Conservation (phyloP, 129 eudicot genomes). For the Tagetes patula region DNA sequence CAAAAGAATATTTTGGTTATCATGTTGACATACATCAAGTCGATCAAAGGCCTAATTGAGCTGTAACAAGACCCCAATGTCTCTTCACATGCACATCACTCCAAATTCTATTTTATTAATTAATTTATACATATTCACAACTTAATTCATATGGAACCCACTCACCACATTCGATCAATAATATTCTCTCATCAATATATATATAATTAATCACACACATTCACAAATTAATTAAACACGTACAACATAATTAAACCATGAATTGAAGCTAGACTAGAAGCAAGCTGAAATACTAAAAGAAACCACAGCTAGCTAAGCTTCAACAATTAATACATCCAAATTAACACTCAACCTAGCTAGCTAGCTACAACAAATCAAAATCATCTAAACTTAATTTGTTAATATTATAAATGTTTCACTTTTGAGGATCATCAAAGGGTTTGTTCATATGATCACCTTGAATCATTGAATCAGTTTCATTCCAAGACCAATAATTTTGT, state of each 20-base stretch:
- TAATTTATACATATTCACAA: not conserved
- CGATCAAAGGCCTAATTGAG: slow-evolving; percentile 30
- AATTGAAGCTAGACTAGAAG: not conserved
- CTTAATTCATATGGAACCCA: slow-evolving; percentile 22
- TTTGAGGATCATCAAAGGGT: slow-evolving; percentile 58
- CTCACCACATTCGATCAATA: not conserved
- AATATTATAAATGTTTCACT: slow-evolving; percentile 38
- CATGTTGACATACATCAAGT: slow-evolving; percentile 40
- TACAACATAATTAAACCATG: slow-evolving; percentile 20
- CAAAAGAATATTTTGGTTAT: slow-evolving; percentile 65
- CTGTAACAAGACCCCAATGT: slow-evolving; percentile 50
- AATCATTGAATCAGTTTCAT: slow-evolving; percentile 56
- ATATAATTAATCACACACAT: slow-evolving; percentile 2
- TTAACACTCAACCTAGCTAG: slow-evolving; percentile 1
- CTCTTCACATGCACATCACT: slow-evolving; percentile 49
- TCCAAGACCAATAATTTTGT: slow-evolving; percentile 70
- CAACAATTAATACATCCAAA: slow-evolving; percentile 33
- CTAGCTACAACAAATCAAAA: not conserved
- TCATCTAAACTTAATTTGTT: slow-evolving; percentile 25
- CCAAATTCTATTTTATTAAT: slow-evolving; percentile 20
- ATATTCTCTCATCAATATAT: slow-evolving; percentile 14
- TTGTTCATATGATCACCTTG: slow-evolving; percentile 62
- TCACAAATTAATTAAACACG: not conserved
- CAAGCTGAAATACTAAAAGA: slow-evolving; percentile 50
- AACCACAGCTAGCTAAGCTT: slow-evolving; percentile 42